A percentile compares a stretch with the other conserved stretches of the same genome.
Evolutionary conservation across 768 basidiomycete genomes (phyloP).

Genomic region (Epithele typhae): DNA sequence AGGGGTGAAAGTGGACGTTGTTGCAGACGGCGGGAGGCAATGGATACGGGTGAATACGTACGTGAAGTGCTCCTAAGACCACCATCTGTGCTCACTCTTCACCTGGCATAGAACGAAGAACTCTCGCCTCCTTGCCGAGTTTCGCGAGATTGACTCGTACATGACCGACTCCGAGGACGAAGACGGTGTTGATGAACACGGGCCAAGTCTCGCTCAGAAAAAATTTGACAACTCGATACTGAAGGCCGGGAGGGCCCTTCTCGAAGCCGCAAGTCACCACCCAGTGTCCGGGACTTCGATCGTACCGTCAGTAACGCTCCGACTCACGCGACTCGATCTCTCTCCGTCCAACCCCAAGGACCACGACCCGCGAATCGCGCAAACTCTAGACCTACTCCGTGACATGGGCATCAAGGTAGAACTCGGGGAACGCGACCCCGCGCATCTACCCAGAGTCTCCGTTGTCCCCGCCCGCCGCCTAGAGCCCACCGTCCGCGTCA

Average conservation of each 20-base stretch:
- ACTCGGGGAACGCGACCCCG: constrained; percentile 49
- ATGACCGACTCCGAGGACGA: constrained; percentile 55
- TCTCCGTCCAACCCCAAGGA: constrained; percentile 25
- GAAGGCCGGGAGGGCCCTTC: constrained; percentile 62
- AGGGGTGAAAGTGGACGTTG: constrained; percentile 74
- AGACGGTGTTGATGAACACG: constrained; percentile 9
- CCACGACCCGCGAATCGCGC: constrained; percentile 52
- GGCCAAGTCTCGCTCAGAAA: constrained; percentile 41
- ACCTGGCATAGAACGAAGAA: constrained; percentile 59
- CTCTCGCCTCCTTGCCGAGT: constrained; percentile 70
- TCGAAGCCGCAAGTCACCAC: constrained; percentile 60
- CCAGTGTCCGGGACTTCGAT: constrained; percentile 33
- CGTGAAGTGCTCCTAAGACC: constrained; percentile 26
- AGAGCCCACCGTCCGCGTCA: constrained; percentile 58
- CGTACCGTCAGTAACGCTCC: constrained; percentile 50
- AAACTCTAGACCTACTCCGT: constrained; percentile 52
- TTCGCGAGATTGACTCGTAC: constrained; percentile 83
- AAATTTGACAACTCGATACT: constrained; percentile 73
- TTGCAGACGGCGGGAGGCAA: constrained; percentile 64
- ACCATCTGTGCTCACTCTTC: neutral
- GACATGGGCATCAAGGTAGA: constrained; percentile 64
- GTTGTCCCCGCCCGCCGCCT: constrained; percentile 11
- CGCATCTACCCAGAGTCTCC: neutral
- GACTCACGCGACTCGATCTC: constrained; percentile 67
- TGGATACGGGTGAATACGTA: constrained; percentile 92